Base-by-base conservation (phyloP, 2,329 filamentous ascomycete genomes). In the Lachnellula occidentalis region DNA sequence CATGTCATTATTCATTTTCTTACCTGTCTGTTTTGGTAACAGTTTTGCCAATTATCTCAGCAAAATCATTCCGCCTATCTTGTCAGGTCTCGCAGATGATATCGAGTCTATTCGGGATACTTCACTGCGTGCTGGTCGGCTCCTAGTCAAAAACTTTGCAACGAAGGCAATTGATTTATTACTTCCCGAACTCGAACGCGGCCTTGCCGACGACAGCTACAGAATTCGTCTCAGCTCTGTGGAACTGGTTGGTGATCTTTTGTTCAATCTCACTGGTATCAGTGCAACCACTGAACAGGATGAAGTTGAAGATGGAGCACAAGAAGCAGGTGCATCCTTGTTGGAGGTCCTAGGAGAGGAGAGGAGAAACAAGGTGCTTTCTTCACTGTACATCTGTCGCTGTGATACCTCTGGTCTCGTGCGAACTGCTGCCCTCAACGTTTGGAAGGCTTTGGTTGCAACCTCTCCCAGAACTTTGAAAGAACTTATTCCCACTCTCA, bases 1-100 rank as follows among this genome's bases (percentile, higher is more conserved):
- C 76, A 99, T 99, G 94, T 96, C 94, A 7, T 81, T 99, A 41
- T 99, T 99, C 74, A 97, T 99, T 63, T 99, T 96, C 81, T 83
- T 99, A 75, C 94, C 94, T 12, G 94, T 96, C 51, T 99, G 94
- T 74, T 99, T 99, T 66, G 94, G 94, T 67, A 99, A 99, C 79
- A 95, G 92, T 71, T 99, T 99, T 68, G 88, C 94, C 64, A 91
- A 90, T 69, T 99, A 99, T 68, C 86, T 99, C 58, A 90, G 86
- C 73, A 91, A 86, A 69, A 96, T 99, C 66, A 96, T 99, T 64
- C 95, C 94, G 17, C 88, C 94, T 19, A 97, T 99, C 66, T 79
- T 99, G 60, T 85, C 90, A 61, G 95, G 95, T 65, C 79, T 99
- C 70, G 95, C 94, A 34, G 94, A 99, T 70, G 94, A 99, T 66